These are phyloP conservation scores for Furculomyces boomerangus DNA, from an alignment of 371 early-diverging fungal species.

Conservation along the genomic window DNA sequence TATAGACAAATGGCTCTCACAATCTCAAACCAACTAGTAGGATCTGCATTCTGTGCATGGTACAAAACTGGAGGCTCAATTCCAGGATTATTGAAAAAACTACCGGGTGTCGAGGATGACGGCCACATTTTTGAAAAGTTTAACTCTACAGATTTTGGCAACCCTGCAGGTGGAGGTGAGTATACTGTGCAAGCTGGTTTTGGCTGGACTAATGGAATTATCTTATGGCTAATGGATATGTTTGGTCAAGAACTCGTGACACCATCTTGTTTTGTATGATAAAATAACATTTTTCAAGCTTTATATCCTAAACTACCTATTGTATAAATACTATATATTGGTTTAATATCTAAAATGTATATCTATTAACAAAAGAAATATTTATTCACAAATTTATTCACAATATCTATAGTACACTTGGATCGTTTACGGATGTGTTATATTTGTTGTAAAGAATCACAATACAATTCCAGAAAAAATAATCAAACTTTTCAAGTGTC, in stretches of 20 bases:
- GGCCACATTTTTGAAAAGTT: conserved; percentile 73
- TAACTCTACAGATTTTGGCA: conserved; percentile 34
- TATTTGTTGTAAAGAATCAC: no score
- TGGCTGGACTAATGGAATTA: conserved; percentile 87
- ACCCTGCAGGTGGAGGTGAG: conserved; percentile 63
- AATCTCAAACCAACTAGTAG: conserved; percentile 40
- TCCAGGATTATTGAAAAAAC: conserved; percentile 10
- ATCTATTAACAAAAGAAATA: no score
- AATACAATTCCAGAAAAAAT: no score
- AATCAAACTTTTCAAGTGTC: no score
- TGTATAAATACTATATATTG: no score
- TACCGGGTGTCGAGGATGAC: conserved; percentile 7
- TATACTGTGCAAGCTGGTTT: conserved; percentile 73
- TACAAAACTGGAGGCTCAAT: conserved; percentile 40
- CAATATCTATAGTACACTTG: no score
- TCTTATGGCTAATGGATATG: conserved; percentile 39
- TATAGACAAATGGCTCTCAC: conserved; percentile 19
- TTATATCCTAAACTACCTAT: no score
- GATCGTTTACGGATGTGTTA: no score
- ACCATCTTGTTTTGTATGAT: no score
- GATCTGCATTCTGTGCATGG: conserved; percentile 51
- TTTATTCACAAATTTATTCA: no score
- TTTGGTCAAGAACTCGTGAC: conserved; percentile 19
- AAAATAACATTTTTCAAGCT: no score
- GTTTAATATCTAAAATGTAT: no score